Evolutionary conservation across 2,329 filamentous ascomycete species (phyloP).

Genomic region (Aspergillus ibericus): DNA sequence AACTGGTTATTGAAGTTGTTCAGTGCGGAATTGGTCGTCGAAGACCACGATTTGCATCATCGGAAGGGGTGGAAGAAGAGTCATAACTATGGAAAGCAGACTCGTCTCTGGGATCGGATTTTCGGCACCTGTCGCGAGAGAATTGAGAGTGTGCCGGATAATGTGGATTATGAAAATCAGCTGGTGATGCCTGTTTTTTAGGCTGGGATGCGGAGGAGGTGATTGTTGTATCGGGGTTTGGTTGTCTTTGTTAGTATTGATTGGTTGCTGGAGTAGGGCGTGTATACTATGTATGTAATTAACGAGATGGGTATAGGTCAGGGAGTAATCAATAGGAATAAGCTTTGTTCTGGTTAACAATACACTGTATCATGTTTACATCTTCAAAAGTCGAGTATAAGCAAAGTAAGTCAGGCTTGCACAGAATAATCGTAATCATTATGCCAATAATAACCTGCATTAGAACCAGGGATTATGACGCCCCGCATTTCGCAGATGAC

Average conservation of each 20-base stretch:
- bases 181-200: conserved; percentile 32
- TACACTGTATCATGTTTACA: too few relatives aligned
- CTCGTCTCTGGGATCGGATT: conserved; percentile 39
- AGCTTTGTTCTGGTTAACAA: too few relatives aligned
- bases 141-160: conserved; percentile 35
- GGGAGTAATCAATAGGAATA: too few relatives aligned
- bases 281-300: not conserved
- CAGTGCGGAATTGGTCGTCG: conserved; percentile 42
- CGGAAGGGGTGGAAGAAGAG: conserved; percentile 42
- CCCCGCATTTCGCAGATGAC: too few relatives aligned
- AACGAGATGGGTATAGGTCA: not conserved
- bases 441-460: too few relatives aligned
- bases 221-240: not conserved
- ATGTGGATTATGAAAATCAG: conserved; percentile 33
- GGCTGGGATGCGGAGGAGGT: not conserved
- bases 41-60: conserved; percentile 46
- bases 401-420: too few relatives aligned
- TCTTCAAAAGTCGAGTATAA: too few relatives aligned
- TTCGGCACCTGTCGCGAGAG: conserved; percentile 39
- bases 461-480: too few relatives aligned
- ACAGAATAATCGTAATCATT: too few relatives aligned
- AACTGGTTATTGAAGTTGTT: conserved; percentile 36
- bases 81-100: conserved; percentile 43
- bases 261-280: not conserved
- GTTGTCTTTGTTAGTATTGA: not conserved